Percentiles rank a stretch among this genome's conserved stretches.
These are phyloP conservation scores for Knoxia roxburghii DNA, from an alignment of 257 asterid genomes.

Conservation along the genomic window DNA sequence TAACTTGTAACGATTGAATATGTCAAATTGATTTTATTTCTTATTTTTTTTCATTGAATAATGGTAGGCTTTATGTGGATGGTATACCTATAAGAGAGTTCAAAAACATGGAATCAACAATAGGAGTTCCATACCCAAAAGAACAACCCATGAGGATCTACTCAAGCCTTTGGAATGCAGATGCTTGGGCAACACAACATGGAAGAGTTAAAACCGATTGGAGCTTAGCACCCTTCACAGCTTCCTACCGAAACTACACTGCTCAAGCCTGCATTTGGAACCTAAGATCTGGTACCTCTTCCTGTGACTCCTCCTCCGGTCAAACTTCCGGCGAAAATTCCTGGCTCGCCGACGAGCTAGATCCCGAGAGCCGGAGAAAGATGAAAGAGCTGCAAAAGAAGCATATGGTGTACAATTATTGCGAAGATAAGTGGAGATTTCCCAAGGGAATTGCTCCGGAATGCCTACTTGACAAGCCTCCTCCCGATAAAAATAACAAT, in stretches of 20 bases:
- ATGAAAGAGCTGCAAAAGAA: slow-evolving; percentile 49
- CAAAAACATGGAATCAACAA: slow-evolving; percentile 42
- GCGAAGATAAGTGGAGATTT: slow-evolving; percentile 67
- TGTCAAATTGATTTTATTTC: no score
- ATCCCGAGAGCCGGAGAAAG: slow-evolving; percentile 29
- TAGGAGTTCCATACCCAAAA: slow-evolving; percentile 51
- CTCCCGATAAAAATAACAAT: not conserved
- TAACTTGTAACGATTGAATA: no score
- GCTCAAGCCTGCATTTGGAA: slow-evolving; percentile 61
- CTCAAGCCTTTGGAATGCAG: slow-evolving; percentile 79
- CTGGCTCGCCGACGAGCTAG: slow-evolving; percentile 43
- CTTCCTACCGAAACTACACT: slow-evolving; percentile 53
- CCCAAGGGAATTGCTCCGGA: slow-evolving; percentile 58
- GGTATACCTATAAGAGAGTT: slow-evolving; percentile 58
- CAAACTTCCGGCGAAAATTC: slow-evolving; percentile 3
- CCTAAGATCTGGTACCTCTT: slow-evolving; percentile 27
- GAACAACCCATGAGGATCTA: slow-evolving; percentile 71
- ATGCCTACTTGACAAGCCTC: slow-evolving; percentile 22
- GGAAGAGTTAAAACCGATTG: slow-evolving; percentile 68
- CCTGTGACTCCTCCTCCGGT: slow-evolving; percentile 28
- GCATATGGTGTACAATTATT: slow-evolving; percentile 69
- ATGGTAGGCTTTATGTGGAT: slow-evolving; percentile 52
- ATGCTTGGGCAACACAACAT: slow-evolving; percentile 78
- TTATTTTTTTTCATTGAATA: no score
- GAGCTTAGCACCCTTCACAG: slow-evolving; percentile 66